Conservation (phyloP, 148 eudicot species). For the Chenopodium quinoa region DNA sequence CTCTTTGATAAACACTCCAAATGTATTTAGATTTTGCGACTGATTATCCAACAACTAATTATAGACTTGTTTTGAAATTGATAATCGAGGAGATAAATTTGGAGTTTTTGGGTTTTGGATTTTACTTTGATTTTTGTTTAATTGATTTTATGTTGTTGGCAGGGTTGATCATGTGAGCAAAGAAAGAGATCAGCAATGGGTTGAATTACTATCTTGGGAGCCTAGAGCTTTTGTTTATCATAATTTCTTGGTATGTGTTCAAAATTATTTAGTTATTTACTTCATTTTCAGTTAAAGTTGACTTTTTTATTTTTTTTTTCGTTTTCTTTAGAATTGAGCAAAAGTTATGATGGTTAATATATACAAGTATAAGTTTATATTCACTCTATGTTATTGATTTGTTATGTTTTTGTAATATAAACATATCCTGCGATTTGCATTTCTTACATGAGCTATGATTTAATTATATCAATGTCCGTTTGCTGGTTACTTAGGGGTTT, state of each 20-base stretch:
- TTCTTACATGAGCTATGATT: background rate
- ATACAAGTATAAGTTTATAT: too few relatives aligned
- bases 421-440: background rate
- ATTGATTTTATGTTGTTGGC: conserved; percentile 13
- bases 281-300: background rate
- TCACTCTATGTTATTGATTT: background rate
- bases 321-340: background rate
- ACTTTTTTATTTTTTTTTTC: background rate
- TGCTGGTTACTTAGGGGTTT: background rate
- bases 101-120: background rate
- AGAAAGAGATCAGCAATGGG: conserved; percentile 67
- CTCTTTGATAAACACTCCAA: too few relatives aligned
- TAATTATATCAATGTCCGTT: background rate
- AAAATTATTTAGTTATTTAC: background rate
- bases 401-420: background rate
- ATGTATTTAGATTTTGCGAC: too few relatives aligned
- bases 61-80: too few relatives aligned
- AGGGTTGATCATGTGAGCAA: conserved; percentile 38
- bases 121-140: background rate
- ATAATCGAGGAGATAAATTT: too few relatives aligned
- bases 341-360: background rate
- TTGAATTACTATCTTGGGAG: conserved; percentile 90
- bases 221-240: conserved; percentile 88
- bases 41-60: too few relatives aligned
- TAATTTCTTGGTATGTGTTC: conserved; percentile 68